phyloP scores from a whole-genome alignment of 1,284 basidiomycete species.

The Vanrija pseudolonga region DNA sequence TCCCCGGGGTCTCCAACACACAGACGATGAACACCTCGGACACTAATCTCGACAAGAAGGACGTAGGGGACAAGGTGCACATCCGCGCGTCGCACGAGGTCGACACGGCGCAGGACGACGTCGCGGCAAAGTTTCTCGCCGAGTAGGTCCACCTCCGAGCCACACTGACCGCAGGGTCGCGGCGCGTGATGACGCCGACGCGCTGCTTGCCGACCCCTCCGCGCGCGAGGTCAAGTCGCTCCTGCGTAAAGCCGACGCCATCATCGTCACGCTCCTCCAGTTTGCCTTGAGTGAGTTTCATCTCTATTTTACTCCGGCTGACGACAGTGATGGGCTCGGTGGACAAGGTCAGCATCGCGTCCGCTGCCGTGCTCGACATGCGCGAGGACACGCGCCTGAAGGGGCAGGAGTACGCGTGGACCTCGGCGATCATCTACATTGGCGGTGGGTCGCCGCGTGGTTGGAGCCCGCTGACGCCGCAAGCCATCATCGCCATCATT shows the following conservation, averaged over 20 bases:
- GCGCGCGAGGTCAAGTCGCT: no score
- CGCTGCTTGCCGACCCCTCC: no score
- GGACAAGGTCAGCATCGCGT: neutral
- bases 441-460: neutral
- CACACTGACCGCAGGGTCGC: no score
- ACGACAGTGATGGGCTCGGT: neutral
- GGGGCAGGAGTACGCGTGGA: neutral
- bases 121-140: neutral
- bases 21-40: no score
- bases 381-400: neutral
- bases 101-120: neutral
- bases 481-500: slow-evolving; percentile 3
- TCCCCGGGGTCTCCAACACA: no score
- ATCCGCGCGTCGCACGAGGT: neutral
- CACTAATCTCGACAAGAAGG: no score
- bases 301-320: no score
- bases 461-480: neutral
- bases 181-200: no score
- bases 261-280: no score
- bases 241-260: no score
- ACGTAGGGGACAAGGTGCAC: no score
- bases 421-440: neutral
- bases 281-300: no score
- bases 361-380: neutral
- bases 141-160: neutral